A percentile compares a stretch with the other conserved stretches of the same genome.
Conservation (phyloP, 768 basidiomycete species). For the Fibroporia radiculosa region DNA sequence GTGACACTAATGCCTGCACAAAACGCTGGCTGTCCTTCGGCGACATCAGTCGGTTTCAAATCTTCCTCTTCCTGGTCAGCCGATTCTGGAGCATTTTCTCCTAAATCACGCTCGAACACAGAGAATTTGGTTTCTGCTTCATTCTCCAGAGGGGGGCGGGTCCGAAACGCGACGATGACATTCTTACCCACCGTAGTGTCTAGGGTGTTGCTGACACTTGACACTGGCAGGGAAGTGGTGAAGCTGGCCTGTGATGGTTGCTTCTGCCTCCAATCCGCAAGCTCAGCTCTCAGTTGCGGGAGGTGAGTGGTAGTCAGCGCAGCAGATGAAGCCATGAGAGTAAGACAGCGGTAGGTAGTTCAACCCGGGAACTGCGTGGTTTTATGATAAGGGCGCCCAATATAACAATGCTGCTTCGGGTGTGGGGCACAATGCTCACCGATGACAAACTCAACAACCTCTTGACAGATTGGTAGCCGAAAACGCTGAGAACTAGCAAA, state of each 20-base stretch:
- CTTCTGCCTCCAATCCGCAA: conserved; percentile 23
- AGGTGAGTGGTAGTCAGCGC: conserved; percentile 24
- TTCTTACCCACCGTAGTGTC: conserved; percentile 18
- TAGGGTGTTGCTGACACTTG: conserved; percentile 3
- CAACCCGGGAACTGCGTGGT: no score
- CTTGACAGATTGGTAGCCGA: no score
- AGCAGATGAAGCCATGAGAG: conserved; percentile 27
- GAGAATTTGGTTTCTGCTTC: conserved; percentile 10
- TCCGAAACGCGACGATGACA: conserved; percentile 29
- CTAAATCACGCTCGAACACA: no score
- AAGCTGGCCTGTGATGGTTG: conserved; percentile 17
- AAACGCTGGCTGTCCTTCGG: conserved; percentile 17
- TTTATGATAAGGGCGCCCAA: no score
- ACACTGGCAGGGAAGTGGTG: conserved; percentile 1
- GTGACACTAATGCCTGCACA: conserved; percentile 24
- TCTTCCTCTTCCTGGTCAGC: not conserved
- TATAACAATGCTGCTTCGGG: no score
- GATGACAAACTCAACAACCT: no score
- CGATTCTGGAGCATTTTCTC: not conserved
- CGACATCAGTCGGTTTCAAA: not conserved
- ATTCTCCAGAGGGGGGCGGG: conserved; percentile 25
- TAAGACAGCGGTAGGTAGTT: no score
- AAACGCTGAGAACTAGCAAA: no score
- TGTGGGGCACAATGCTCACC: no score
- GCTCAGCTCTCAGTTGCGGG: conserved; percentile 17